Evolutionary conservation across 1,284 basidiomycete species (phyloP).

Genomic region (Athelia psychrophila): DNA sequence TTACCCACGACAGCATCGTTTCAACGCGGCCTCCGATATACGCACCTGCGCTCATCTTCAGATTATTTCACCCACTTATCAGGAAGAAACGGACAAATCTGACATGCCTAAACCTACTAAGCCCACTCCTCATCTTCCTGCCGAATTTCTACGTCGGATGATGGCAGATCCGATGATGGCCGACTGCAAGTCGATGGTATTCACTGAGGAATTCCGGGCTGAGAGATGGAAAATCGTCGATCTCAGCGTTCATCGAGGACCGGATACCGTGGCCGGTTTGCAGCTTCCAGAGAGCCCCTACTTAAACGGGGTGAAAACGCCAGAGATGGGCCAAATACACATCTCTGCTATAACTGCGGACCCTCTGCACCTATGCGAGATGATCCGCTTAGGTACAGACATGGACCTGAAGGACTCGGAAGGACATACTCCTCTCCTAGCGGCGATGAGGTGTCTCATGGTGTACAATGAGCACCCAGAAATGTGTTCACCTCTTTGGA

Average conservation of each 20-base stretch:
- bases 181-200: background rate
- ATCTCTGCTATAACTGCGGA: background rate
- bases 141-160: background rate
- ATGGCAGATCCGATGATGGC: background rate
- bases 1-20: too few relatives aligned
- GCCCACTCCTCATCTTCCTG: slow-evolving; percentile 1
- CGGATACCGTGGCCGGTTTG: background rate
- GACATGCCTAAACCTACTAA: too few relatives aligned
- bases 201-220: background rate
- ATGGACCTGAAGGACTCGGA: background rate
- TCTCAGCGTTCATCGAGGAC: background rate
- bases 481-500: background rate
- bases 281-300: background rate
- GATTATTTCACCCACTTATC: too few relatives aligned
- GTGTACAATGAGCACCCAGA: too few relatives aligned
- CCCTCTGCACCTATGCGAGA: background rate
- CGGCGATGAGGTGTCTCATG: background rate
- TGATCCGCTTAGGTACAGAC: background rate
- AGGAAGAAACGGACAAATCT: too few relatives aligned
- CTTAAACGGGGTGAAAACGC: background rate
- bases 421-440: background rate
- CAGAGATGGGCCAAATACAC: background rate
- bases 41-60: too few relatives aligned
- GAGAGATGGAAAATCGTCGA: background rate
- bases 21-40: too few relatives aligned